Evolutionary conservation across 73 alveolate genomes (phyloP), one percentile per base, ranked within the genome.

Genomic region (Uronychia setigera): DNA sequence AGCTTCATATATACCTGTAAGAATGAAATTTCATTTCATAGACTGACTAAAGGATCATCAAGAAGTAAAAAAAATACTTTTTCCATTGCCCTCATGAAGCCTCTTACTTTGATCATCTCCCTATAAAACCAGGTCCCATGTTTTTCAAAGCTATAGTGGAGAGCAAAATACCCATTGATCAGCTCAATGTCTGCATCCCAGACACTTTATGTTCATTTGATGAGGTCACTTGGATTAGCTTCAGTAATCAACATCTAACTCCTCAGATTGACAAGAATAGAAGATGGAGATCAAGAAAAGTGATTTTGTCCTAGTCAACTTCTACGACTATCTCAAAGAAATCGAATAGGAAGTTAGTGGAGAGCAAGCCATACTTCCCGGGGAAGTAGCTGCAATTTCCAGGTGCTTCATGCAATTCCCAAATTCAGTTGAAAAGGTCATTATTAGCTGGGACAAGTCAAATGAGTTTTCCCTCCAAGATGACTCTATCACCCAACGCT

Each of bases 101-200:
- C n/a, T 11, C n/a, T 27, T 83, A 83, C 32, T 83, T 74, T 57
- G 84, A 83, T 31, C 9, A 29, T 32, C 79, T 83, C 13, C 90
- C 90, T 31, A 34, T 83, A 27, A 60, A 35, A 31, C 90, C 90
- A 9, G 90, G 90, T 5, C 84, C 76, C 0, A 60, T 33, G 74
- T 60, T 83, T 1, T 83, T 60, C 34, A 83, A 83, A 83, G 90
- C 90, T 1, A 46, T 83, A 5, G 79, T 83, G 25, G 90, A 83
- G 30, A 75, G 84, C 34, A 60, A 60, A 74, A 1, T 29, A 27
- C 90, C 90, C 19, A 31, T 83, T 9, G 34, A 60, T 28, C 79
- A 74, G 33, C 58, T 83, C 25, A 76, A 83, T 14, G 76, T 83
- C 35, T 74, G 76, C 77, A 83, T 83, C 27, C 84, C 90, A 19